phyloP scores from a whole-genome alignment of 2,329 filamentous ascomycete genomes.

The Parafenestella ontariensis region DNA sequence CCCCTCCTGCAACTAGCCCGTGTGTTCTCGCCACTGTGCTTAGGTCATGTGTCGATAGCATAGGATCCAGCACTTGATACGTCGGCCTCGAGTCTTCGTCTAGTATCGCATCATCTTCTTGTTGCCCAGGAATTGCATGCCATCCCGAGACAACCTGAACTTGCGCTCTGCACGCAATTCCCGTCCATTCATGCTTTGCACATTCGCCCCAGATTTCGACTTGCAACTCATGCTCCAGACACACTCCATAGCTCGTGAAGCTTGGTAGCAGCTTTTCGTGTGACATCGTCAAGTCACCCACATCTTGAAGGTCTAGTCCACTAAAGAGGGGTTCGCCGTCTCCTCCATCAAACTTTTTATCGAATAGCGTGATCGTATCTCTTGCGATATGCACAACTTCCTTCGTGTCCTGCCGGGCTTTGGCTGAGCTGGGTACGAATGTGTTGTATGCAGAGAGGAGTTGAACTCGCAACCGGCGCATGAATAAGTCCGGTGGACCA shows the following conservation, averaged over 20 bases:
- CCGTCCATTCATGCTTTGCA: slow-evolving; percentile 30
- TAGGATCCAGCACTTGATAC: slow-evolving; percentile 19
- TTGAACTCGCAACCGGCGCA: slow-evolving; percentile 34
- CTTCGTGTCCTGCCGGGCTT: slow-evolving; percentile 5
- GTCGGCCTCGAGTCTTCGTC: slow-evolving; percentile 7
- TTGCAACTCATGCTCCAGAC: slow-evolving; percentile 30
- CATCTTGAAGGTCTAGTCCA: slow-evolving; percentile 18
- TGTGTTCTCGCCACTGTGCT: neutral
- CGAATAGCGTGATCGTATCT: slow-evolving; percentile 19
- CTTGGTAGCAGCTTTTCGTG: slow-evolving; percentile 21
- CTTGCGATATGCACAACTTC: slow-evolving; percentile 11
- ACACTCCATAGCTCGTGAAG: slow-evolving; percentile 37
- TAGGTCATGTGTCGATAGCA: neutral
- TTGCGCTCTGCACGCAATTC: slow-evolving; percentile 18
- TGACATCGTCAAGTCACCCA: slow-evolving; percentile 11
- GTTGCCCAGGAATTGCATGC: neutral
- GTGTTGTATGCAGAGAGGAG: slow-evolving; percentile 19
- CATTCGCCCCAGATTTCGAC: slow-evolving; percentile 38
- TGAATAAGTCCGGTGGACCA: slow-evolving; percentile 27
- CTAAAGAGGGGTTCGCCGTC: slow-evolving; percentile 24
- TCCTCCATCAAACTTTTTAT: slow-evolving; percentile 23
- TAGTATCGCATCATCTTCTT: neutral
- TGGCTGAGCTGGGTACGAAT: slow-evolving; percentile 19
- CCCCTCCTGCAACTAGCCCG: neutral
- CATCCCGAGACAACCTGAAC: slow-evolving; percentile 28